Conservation (phyloP, 2,329 filamentous ascomycete genomes). For the Claviceps sp. region DNA sequence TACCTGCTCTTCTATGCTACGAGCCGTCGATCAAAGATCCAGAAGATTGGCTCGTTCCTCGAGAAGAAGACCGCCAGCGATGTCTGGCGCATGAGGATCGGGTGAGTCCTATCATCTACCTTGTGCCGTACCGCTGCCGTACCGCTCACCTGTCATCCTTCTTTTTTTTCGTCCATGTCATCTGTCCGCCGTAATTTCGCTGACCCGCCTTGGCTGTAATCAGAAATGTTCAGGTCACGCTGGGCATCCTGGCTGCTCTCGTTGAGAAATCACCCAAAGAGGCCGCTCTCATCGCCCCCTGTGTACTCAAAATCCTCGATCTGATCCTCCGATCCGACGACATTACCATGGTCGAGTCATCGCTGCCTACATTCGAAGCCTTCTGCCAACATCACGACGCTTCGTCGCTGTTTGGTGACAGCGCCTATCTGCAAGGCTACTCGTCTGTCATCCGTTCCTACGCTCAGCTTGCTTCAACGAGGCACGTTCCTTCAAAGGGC, state of each 20-base stretch:
- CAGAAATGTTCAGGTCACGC: constrained; percentile 86
- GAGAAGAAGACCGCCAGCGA: constrained; percentile 89
- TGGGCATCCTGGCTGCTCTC: constrained; percentile 80
- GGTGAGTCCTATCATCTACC: constrained; percentile 36
- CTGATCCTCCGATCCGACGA: constrained; percentile 75
- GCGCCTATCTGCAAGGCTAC: constrained; percentile 70
- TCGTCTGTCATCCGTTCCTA: constrained; percentile 71
- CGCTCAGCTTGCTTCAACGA: constrained; percentile 62
- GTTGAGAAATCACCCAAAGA: constrained; percentile 90
- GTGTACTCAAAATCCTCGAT: constrained; percentile 72
- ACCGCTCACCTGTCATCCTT: neutral
- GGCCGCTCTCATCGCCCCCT: constrained; percentile 74
- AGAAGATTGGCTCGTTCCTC: constrained; percentile 88
- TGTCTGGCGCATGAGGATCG: constrained; percentile 77
- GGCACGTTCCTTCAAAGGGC: constrained; percentile 35
- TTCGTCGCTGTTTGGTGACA: constrained; percentile 72
- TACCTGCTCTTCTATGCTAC: constrained; percentile 96
- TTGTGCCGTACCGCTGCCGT: constrained; percentile 1
- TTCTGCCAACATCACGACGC: constrained; percentile 85
- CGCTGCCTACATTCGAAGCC: constrained; percentile 70
- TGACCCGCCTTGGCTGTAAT: neutral
- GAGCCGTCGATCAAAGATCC: constrained; percentile 85
- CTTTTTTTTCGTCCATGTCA: neutral
- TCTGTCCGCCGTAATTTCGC: neutral
- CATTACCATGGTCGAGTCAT: constrained; percentile 86